Evolutionary conservation across 2,329 filamentous ascomycete genomes (phyloP), one percentile per base, ranked within the genome.

Genomic region (Mariannaea sp.): DNA sequence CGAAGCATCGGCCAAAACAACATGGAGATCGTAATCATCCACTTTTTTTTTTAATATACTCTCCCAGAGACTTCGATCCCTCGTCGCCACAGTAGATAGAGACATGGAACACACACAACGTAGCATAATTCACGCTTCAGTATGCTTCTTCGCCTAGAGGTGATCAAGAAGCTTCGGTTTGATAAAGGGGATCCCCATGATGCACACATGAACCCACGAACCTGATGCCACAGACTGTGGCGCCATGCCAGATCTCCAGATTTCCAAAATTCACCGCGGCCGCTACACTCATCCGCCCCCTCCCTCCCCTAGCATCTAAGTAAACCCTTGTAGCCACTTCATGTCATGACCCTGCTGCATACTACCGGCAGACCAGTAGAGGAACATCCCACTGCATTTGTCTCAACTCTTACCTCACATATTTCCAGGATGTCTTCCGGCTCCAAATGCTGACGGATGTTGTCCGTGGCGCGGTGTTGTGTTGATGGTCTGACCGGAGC

Each of bases 131-230:
- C n/a, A n/a, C n/a, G n/a, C n/a, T n/a, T n/a, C n/a, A n/a, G n/a
- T n/a, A n/a, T n/a, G n/a, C n/a, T n/a, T n/a, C 27, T 24, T 24
- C 22, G 36, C 22, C 22, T 24, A 26, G 16, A 49, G n/a, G n/a
- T 43, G 45, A 45, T 49, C 51, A 54, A 54, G 51, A 49, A 39
- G 49, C n/a, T n/a, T n/a, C n/a, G n/a, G n/a, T n/a, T n/a, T n/a
- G n/a, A n/a, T n/a, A n/a, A n/a, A n/a, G n/a, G n/a, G n/a, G n/a
- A n/a, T n/a, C n/a, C n/a, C n/a, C n/a, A n/a, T n/a, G n/a, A n/a
- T n/a, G 45, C 45, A 32, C 30, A 38, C 7, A 48, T 39, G 51
- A 53, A 39, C 38, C 49, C 24, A 48, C 41, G 17, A 43, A 41
- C 32, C 35, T 48, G 43, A 49, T 45, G 51, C 35, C 49, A 45